phyloP scores from a whole-genome alignment of 345 rosid species.

The Litchi chinensis region DNA sequence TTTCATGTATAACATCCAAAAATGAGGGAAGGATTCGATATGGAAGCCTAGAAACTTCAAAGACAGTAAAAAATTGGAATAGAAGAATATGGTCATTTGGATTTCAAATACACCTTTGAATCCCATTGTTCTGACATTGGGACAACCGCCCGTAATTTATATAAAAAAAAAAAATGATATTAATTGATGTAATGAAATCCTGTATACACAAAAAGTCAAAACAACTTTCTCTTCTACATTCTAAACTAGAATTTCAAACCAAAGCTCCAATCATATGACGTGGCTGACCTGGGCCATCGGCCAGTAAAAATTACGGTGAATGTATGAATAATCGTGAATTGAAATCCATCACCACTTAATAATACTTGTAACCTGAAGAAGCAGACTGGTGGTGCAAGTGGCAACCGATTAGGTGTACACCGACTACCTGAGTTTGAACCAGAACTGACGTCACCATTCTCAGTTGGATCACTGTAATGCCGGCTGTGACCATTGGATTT shows the following conservation, averaged over 20 bases:
- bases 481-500: constrained; percentile 65
- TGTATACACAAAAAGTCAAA: constrained; percentile 27
- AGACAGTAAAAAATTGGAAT: too few relatives aligned
- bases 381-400: constrained; percentile 63
- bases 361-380: constrained; percentile 29
- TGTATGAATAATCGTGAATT: neutral
- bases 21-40: too few relatives aligned
- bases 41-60: too few relatives aligned
- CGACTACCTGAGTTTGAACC: too few relatives aligned
- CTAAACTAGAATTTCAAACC: constrained; percentile 4
- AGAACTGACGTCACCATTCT: too few relatives aligned
- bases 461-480: constrained; percentile 44
- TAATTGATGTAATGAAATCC: constrained; percentile 13
- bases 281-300: constrained; percentile 23
- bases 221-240: constrained; percentile 18
- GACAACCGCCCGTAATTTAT: too few relatives aligned
- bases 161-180: constrained; percentile 15
- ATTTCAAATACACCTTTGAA: too few relatives aligned
- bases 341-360: constrained; percentile 12
- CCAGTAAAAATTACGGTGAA: constrained; percentile 14
- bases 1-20: too few relatives aligned
- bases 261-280: constrained; percentile 5
- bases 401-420: constrained; percentile 58
- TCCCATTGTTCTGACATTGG: too few relatives aligned
- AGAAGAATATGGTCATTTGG: too few relatives aligned